phyloP scores from a whole-genome alignment of 176 grass and related monocot genomes.

The Alloteropsis semialata region DNA sequence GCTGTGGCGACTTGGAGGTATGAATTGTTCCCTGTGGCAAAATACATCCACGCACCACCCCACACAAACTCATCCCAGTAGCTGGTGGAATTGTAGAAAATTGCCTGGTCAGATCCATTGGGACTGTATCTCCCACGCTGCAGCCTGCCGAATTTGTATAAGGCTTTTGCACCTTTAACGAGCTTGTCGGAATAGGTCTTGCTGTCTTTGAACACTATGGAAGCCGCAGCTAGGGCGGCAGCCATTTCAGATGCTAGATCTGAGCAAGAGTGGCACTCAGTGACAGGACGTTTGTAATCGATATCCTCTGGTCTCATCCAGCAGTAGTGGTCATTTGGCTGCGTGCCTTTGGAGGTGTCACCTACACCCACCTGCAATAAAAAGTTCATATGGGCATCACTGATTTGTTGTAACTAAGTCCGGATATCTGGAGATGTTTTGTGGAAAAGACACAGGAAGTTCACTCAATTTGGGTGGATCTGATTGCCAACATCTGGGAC shows the following conservation, averaged over 20 bases:
- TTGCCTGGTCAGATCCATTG: conserved; percentile 60
- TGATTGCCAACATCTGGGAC: neutral
- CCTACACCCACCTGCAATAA: conserved; percentile 68
- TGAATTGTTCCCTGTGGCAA: conserved; percentile 81
- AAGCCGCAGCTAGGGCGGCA: conserved; percentile 81
- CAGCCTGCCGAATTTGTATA: conserved; percentile 81
- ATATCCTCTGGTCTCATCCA: conserved; percentile 90
- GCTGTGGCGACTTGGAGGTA: conserved; percentile 74
- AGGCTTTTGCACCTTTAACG: conserved; percentile 63
- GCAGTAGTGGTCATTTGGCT: conserved; percentile 86
- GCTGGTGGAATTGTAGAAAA: conserved; percentile 91
- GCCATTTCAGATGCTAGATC: conserved; percentile 90
- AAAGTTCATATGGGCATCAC: conserved; percentile 22
- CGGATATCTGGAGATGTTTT: neutral
- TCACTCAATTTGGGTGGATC: conserved; percentile 9
- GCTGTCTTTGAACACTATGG: conserved; percentile 93
- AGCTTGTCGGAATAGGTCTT: conserved; percentile 87
- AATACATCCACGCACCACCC: conserved; percentile 89
- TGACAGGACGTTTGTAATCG: conserved; percentile 69
- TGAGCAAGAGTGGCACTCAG: conserved; percentile 78
- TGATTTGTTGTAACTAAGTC: neutral
- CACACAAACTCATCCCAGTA: conserved; percentile 97
- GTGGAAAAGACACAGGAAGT: neutral
- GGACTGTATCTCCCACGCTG: conserved; percentile 67
- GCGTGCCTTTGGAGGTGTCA: conserved; percentile 73